A percentile compares a stretch with the other conserved stretches of the same genome.
Evolutionary conservation across 2,329 filamentous ascomycete genomes (phyloP).

Genomic region (Hirsutella minnesotensis): DNA sequence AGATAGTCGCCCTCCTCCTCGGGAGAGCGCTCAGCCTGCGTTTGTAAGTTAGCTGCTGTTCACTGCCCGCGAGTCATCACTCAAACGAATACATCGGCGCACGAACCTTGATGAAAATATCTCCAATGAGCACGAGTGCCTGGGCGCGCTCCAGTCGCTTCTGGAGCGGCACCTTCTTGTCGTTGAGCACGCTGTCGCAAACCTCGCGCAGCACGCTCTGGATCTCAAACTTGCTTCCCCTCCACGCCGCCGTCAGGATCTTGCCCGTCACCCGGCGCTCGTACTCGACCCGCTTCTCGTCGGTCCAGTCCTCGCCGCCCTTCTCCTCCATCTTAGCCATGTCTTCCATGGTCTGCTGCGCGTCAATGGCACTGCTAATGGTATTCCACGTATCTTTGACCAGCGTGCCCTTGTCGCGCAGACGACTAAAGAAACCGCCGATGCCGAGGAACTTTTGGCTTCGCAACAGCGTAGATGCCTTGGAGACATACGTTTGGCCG

Average conservation of each 20-base stretch:
- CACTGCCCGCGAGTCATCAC: neutral
- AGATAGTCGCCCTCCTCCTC: slow-evolving; percentile 98
- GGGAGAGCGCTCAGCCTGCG: slow-evolving; percentile 70
- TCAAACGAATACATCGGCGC: neutral
- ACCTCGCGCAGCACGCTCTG: slow-evolving; percentile 92
- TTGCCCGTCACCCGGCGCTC: slow-evolving; percentile 94
- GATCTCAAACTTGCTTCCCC: slow-evolving; percentile 95
- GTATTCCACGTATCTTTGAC: slow-evolving; percentile 99
- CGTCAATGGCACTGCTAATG: slow-evolving; percentile 89
- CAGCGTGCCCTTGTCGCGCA: slow-evolving; percentile 93
- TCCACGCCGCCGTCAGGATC: slow-evolving; percentile 93
- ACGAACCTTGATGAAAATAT: slow-evolving; percentile 75
- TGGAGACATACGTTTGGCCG: slow-evolving; percentile 78
- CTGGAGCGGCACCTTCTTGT: slow-evolving; percentile 63
- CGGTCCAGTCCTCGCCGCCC: slow-evolving; percentile 95
- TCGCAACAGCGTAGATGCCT: slow-evolving; percentile 78
- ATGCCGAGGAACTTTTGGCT: slow-evolving; percentile 96
- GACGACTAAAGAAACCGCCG: slow-evolving; percentile 81
- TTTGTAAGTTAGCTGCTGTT: neutral
- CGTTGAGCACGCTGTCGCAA: slow-evolving; percentile 75
- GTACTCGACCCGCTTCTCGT: slow-evolving; percentile 92
- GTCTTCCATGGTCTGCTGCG: slow-evolving; percentile 97
- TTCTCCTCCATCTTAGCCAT: slow-evolving; percentile 94
- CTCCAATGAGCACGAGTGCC: slow-evolving; percentile 76
- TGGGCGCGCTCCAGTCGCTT: slow-evolving; percentile 90